Percentiles rank a stretch among this genome's conserved stretches.
These are phyloP conservation scores for Globisporangium polare DNA, from an alignment of 352 stramenopile species.

Conservation along the genomic window DNA sequence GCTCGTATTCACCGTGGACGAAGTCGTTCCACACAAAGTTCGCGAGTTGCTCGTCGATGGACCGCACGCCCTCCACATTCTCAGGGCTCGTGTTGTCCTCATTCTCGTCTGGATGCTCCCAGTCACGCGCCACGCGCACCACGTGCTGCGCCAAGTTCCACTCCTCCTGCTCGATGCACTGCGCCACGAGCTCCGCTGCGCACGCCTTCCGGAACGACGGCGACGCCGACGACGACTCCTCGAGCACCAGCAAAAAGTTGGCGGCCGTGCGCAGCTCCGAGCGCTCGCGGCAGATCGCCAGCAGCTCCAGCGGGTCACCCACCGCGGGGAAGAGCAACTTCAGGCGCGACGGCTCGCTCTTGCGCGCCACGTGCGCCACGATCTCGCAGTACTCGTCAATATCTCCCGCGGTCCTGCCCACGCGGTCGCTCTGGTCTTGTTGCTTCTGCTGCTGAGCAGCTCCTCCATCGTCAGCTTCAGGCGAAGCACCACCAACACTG, in stretches of 20 bases:
- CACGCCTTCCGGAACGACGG: conserved; percentile 41
- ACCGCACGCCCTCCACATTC: conserved; percentile 12
- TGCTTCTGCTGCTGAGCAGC: background rate
- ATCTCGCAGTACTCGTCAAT: conserved; percentile 85
- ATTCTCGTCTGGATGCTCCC: conserved; percentile 39
- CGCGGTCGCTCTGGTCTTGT: background rate
- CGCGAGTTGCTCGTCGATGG: conserved; percentile 63
- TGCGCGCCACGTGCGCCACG: conserved; percentile 76
- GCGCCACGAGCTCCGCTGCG: conserved; percentile 53
- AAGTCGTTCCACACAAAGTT: conserved; percentile 52
- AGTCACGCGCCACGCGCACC: conserved; percentile 77
- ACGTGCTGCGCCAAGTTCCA: conserved; percentile 71
- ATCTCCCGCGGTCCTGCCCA: conserved; percentile 20
- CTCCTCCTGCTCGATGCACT: conserved; percentile 79
- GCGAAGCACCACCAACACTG: background rate
- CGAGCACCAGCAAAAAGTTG: conserved; percentile 80
- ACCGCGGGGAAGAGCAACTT: conserved; percentile 62
- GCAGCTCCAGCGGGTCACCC: conserved; percentile 63
- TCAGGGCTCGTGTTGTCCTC: conserved; percentile 1
- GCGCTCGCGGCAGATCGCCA: conserved; percentile 55
- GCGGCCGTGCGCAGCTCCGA: conserved; percentile 73
- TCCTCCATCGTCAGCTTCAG: background rate
- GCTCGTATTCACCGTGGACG: conserved; percentile 56
- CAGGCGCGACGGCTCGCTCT: conserved; percentile 77
- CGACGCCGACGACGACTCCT: conserved; percentile 48